Conservation (phyloP, 176 grass and related monocot genomes). For the Triticum dicoccoides region DNA sequence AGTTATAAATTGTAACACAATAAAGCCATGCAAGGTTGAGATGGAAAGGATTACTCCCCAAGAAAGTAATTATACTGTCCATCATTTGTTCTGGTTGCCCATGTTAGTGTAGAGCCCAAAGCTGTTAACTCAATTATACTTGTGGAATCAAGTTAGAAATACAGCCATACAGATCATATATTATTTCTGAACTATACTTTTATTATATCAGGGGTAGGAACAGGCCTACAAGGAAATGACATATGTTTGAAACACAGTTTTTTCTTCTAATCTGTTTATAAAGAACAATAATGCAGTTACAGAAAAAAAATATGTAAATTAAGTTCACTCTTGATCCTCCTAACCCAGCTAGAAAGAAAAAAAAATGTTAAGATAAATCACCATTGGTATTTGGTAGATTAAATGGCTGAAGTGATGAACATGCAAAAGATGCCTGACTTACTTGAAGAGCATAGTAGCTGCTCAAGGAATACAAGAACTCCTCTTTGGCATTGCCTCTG, state of each 20-base stretch:
- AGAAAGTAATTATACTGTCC: neutral
- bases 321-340: no score
- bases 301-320: neutral
- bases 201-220: neutral
- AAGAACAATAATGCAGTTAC: neutral
- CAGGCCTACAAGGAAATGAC: neutral
- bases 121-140: neutral
- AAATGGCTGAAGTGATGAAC: neutral
- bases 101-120: neutral
- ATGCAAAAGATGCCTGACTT: conserved; percentile 15
- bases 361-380: neutral
- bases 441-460: conserved; percentile 99
- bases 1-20: neutral
- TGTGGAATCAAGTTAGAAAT: neutral
- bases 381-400: conserved; percentile 12
- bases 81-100: neutral
- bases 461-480: conserved; percentile 91
- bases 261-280: neutral
- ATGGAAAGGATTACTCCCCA: no score
- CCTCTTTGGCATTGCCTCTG: conserved; percentile 97
- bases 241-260: neutral
- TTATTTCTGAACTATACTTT: neutral
- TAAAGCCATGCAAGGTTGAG: no score
- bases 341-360: no score
- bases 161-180: neutral